Evolutionary conservation across 202 grass and related monocot genomes (phyloP), one percentile per base, ranked within the genome.

Genomic region (Carex sylvatica): DNA sequence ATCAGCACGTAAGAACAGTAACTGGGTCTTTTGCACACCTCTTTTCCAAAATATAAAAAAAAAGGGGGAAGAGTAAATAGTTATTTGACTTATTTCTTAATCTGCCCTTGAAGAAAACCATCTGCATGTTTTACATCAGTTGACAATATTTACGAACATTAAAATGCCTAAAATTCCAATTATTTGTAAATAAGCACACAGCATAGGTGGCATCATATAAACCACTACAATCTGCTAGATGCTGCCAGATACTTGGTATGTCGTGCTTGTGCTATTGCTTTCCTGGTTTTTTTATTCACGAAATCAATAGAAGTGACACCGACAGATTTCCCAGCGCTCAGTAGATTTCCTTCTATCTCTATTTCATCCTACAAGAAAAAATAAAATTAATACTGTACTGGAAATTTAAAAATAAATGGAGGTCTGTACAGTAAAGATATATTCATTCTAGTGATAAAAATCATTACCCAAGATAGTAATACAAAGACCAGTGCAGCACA

Each of bases 241-340:
- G 22, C 88, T 61, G 85, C 84, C 51, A 96, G 91, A 81, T 96
- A 99, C 85, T 96, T 99, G 60, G 97, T 85, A 81, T 99, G 91
- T 20, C 89, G 89, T 22, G 83, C 97, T 54, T 99, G 91, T n/a
- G 93, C 93, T 61, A 99, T 89, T 82, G 90, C 74, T 88, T 92
- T 99, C 20, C 89, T 89, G 1, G 80, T 92, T 70, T 20, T 91
- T 83, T 96, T 99, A 78, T 90, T 93, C 84, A 88, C 89, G 69
- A 98, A 87, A 87, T 98, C 90, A 59, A 98, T 65, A 49, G 90
- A 91, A 24, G 84, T 36, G 2, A 91, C 87, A 18, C 83, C 91
- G 12, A 96, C 63, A 65, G 91, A 87, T 79, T 96, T 93, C 82
- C 93, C 91, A 74, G 83, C 85, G 36, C 78, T 85, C 88, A 93